Base-by-base conservation (phyloP, 305 asterid species). In the Petunia hybrid region DNA sequence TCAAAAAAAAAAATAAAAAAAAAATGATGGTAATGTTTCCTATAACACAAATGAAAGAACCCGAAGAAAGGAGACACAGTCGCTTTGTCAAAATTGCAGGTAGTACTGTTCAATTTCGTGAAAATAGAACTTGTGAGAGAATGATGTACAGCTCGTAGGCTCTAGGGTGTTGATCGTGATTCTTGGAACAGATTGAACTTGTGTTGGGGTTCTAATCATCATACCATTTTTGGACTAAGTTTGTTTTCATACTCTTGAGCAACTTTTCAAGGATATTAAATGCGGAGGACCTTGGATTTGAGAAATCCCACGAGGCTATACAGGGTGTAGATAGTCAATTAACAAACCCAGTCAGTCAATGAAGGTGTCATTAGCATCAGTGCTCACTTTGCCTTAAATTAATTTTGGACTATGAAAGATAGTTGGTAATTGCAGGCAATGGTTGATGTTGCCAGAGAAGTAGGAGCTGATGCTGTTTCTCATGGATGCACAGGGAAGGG, bases 401-500 rank as follows among this genome's bases (percentile, higher is more conserved):
- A 4, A 1, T 2, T 55, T 48, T 51, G 78, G 63, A 73, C 46
- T 46, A 5, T 51, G 35, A 73, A 73, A 73, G 48, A 22, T 73
- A 36, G 46, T 45, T 73, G 64, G 46, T 45, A 78, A 81, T 85
- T 4, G 85, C 92, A 94, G 99, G 99, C 99, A 8, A 96, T 94
- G 99, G 99, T 96, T 79, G 99, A 96, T 89, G 98, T 87, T 77
- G 99, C 99, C 62, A 90, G 88, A 85, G 98, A 93, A 84, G 98
- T 96, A 86, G 99, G 99, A 79, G 99, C 99, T 63, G 99, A 96
- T 91, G 98, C 98, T 61, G 98, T 96, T 86, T 84, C 97, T 80
- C 99, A 94, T 88, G 98, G 99, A 80, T 96, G 99, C 86, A 96
- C 99, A 0, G 98, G 99, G 77, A 96, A 94, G 84, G 99, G 98